Percentiles rank a stretch among this genome's conserved stretches.
phyloP scores from a whole-genome alignment of 225 moss, liverwort and hornwort genomes.

The Physcomitrium patens region DNA sequence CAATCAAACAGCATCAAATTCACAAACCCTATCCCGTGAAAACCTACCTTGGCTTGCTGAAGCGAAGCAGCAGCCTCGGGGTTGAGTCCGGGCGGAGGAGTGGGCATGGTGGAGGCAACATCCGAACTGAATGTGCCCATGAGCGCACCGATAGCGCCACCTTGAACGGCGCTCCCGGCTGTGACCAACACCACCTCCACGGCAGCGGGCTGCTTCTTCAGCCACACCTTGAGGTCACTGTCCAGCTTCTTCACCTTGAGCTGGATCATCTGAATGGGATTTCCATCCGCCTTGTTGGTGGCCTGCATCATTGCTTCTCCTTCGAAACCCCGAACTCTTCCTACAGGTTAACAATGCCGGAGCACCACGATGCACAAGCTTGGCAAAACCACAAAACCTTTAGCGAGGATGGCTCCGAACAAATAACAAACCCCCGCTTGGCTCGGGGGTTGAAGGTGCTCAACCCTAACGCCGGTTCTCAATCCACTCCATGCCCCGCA shows the following conservation, averaged over 20 bases:
- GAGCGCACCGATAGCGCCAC: constrained; percentile 86
- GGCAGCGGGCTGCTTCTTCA: constrained; percentile 79
- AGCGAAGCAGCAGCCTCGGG: constrained; percentile 79
- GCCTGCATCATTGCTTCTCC: constrained; percentile 42
- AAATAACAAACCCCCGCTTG: too few relatives aligned
- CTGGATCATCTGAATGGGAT: constrained; percentile 59
- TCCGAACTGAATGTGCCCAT: constrained; percentile 93
- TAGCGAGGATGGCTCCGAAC: neutral
- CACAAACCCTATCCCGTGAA: neutral
- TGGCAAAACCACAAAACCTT: constrained; percentile 6
- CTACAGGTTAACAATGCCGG: constrained; percentile 19
- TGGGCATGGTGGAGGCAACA: constrained; percentile 73
- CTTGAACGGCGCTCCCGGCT: constrained; percentile 81
- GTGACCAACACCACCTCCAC: constrained; percentile 83
- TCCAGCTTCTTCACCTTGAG: constrained; percentile 76
- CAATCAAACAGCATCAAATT: neutral
- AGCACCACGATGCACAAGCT: neutral
- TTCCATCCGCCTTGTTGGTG: constrained; percentile 44
- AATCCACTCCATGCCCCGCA: too few relatives aligned
- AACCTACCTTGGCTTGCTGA: constrained; percentile 79
- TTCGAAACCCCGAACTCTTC: constrained; percentile 29
- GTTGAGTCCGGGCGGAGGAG: constrained; percentile 61
- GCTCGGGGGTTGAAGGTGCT: neutral
- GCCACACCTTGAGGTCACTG: constrained; percentile 69
- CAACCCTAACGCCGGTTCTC: too few relatives aligned